Conservation (phyloP, 2,329 filamentous ascomycete species). For the Apiospora malaysiana region DNA sequence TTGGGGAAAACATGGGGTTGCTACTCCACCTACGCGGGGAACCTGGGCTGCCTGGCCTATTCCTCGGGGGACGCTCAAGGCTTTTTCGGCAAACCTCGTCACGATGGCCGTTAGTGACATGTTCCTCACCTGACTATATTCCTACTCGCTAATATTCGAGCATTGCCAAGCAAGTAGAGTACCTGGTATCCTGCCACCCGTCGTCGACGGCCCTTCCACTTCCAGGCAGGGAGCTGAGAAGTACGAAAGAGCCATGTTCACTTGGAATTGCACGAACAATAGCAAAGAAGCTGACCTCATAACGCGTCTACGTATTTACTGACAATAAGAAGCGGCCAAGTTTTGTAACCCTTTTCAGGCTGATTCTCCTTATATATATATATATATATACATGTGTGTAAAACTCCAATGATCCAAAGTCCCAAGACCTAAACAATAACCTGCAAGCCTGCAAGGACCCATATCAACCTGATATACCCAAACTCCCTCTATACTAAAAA, state of each 20-base stretch:
- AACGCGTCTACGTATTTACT: too few relatives aligned
- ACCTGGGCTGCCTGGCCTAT: background rate
- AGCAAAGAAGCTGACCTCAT: too few relatives aligned
- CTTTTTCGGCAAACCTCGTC: constrained; percentile 15
- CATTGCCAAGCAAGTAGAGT: background rate
- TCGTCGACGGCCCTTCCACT: background rate
- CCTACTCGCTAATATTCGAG: background rate
- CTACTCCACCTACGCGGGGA: constrained; percentile 14
- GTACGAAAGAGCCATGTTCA: too few relatives aligned
- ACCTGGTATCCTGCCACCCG: too few relatives aligned
- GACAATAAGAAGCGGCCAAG: too few relatives aligned
- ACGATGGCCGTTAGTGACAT: background rate
- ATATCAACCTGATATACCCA: background rate
- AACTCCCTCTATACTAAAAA: constrained; percentile 9
- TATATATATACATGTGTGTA: background rate
- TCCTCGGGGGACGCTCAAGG: background rate
- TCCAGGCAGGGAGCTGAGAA: too few relatives aligned
- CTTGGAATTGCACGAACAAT: too few relatives aligned
- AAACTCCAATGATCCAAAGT: background rate
- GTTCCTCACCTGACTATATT: background rate
- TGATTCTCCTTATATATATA: background rate
- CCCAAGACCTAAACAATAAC: background rate
- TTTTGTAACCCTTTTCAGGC: background rate
- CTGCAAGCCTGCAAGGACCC: background rate
- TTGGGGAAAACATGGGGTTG: constrained; percentile 13